Percentiles rank a stretch among this genome's conserved stretches.
These are phyloP conservation scores for Westerdykella ornata DNA, from an alignment of 2,329 filamentous ascomycete genomes.

Conservation along the genomic window DNA sequence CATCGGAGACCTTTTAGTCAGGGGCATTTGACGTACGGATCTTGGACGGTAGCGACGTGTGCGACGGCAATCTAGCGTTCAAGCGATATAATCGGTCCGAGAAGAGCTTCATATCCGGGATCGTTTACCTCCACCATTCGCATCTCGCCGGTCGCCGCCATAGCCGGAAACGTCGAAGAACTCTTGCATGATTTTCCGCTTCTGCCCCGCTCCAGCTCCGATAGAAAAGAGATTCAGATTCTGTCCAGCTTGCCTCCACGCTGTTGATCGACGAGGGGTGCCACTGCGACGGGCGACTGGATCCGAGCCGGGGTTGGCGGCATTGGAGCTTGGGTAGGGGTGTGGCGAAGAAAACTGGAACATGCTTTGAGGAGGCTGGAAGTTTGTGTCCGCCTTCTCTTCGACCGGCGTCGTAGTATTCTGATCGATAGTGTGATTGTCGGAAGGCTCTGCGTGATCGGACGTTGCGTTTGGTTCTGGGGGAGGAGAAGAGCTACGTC, in stretches of 20 bases:
- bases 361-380: constrained; percentile 28
- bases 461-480: constrained; percentile 45
- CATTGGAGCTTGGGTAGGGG: constrained; percentile 49
- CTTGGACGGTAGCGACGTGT: too few species aligned
- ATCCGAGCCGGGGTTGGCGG: constrained; percentile 18
- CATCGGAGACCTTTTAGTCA: too few species aligned
- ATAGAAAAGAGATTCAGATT: constrained; percentile 39
- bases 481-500: constrained; percentile 53
- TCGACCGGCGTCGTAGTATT: constrained; percentile 21
- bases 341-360: constrained; percentile 67
- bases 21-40: too few species aligned
- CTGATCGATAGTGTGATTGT: constrained; percentile 24
- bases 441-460: constrained; percentile 25
- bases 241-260: constrained; percentile 34
- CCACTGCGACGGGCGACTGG: constrained; percentile 25
- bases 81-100: too few species aligned
- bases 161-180: constrained; percentile 66
- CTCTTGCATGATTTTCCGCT: constrained; percentile 66
- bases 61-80: too few species aligned
- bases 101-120: too few species aligned
- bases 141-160: constrained; percentile 52
- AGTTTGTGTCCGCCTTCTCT: constrained; percentile 14
- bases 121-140: constrained; percentile 29
- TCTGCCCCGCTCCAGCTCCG: constrained; percentile 61
- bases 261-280: constrained; percentile 27